phyloP scores from a whole-genome alignment of 306 rosid species.

The Boehmeria nivea region DNA sequence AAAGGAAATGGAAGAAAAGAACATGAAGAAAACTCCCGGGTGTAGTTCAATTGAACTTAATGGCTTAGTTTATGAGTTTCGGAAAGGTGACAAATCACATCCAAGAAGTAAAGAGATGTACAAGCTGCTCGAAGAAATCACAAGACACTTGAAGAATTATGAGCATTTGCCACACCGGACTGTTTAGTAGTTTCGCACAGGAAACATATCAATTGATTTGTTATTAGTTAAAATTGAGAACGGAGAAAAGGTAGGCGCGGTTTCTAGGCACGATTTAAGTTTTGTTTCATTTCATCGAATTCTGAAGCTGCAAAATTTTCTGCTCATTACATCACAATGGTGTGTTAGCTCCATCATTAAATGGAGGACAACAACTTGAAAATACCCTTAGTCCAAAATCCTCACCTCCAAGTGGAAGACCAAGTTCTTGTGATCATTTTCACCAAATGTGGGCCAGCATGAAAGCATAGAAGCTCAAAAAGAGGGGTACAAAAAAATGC shows the following conservation, averaged over 20 bases:
- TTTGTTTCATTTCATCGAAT: no score
- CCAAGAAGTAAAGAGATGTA: conserved; percentile 19
- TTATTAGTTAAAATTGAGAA: background rate
- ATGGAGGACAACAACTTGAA: no score
- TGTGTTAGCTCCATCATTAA: no score
- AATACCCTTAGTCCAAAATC: no score
- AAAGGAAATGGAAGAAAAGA: conserved; percentile 35
- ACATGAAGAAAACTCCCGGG: conserved; percentile 36
- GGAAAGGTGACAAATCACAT: conserved; percentile 31
- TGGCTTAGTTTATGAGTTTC: conserved; percentile 35
- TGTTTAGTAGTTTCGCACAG: background rate
- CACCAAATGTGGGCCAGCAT: background rate
- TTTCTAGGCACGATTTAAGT: no score
- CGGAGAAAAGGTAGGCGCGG: background rate
- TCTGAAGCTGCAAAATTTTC: no score
- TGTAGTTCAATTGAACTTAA: conserved; percentile 42
- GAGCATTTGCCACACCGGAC: background rate
- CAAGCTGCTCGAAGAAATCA: conserved; percentile 20
- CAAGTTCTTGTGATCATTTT: no score
- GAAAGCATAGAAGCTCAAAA: background rate
- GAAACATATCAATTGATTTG: background rate
- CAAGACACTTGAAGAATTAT: conserved; percentile 18
- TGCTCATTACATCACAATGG: no score
- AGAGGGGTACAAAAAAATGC: background rate
- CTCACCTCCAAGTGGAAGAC: no score